Evolutionary conservation across 2,329 filamentous ascomycete species (phyloP).

Genomic region (Microdochium nivale): DNA sequence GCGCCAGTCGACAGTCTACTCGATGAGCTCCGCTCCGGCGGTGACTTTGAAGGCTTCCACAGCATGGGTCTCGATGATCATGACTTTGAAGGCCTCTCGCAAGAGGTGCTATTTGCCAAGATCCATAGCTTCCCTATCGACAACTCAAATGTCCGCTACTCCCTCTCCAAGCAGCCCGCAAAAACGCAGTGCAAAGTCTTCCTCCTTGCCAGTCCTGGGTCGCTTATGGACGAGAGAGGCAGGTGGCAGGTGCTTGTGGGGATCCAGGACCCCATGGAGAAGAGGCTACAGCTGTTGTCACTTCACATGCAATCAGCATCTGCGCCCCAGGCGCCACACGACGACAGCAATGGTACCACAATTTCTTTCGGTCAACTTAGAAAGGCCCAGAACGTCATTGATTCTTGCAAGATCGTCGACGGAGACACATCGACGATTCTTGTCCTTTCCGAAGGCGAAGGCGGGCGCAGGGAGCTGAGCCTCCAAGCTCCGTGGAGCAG

Average conservation of each 20-base stretch:
- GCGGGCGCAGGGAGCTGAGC: conserved; percentile 58
- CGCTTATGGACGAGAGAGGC: conserved; percentile 42
- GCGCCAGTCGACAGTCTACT: conserved; percentile 61
- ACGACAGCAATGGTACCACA: conserved; percentile 26
- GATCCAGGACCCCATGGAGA: conserved; percentile 61
- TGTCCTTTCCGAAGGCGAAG: conserved; percentile 56
- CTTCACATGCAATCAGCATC: conserved; percentile 40
- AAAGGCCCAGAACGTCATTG: conserved; percentile 58
- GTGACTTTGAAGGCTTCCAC: conserved; percentile 59
- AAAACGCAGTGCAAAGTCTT: conserved; percentile 54
- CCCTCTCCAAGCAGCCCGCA: conserved; percentile 43
- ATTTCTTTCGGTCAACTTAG: conserved; percentile 41
- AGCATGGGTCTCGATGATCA: conserved; percentile 66
- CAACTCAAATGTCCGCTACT: conserved; percentile 52
- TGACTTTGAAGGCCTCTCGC: conserved; percentile 61
- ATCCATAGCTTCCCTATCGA: conserved; percentile 60
- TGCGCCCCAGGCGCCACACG: conserved; percentile 4
- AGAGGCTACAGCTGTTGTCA: conserved; percentile 58
- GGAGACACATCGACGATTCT: conserved; percentile 60
- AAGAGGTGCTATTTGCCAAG: conserved; percentile 64
- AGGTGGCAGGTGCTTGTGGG: conserved; percentile 54
- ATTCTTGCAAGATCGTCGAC: conserved; percentile 65
- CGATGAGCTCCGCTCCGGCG: conserved; percentile 55
- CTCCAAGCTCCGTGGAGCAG: conserved; percentile 70
- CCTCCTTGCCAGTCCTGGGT: conserved; percentile 52